phyloP scores from a whole-genome alignment of 169 alveolate genomes.

The Perkinsus marinus region DNA sequence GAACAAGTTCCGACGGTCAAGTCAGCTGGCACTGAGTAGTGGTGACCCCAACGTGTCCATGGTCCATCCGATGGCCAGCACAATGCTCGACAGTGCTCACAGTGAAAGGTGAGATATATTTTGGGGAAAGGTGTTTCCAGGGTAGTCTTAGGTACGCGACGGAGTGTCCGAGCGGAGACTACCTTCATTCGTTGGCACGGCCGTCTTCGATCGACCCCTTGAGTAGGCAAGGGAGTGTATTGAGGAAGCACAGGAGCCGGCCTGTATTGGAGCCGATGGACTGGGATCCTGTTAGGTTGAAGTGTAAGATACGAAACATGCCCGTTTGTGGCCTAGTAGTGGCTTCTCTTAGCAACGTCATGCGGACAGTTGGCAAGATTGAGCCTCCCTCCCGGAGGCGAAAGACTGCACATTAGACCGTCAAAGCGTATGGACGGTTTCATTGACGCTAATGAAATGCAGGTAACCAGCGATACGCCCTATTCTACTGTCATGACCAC shows the following conservation, averaged over 20 bases:
- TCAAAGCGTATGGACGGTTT: not conserved
- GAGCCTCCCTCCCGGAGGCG: not conserved
- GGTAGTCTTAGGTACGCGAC: not conserved
- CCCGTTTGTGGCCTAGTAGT: not conserved
- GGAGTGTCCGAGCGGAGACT: not conserved
- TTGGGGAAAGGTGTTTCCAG: not conserved
- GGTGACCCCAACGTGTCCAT: not conserved
- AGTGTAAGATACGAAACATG: not conserved
- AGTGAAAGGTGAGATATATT: not conserved
- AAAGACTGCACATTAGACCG: not conserved
- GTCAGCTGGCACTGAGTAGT: not conserved
- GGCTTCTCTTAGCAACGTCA: not conserved
- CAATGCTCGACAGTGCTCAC: not conserved
- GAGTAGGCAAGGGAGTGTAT: not conserved
- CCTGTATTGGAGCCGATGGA: not conserved
- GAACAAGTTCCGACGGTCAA: not conserved
- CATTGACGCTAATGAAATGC: not conserved
- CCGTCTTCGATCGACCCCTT: not conserved
- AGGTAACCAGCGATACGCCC: not conserved
- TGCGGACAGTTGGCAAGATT: not conserved
- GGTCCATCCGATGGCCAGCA: not conserved
- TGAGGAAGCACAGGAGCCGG: not conserved
- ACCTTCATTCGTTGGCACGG: not conserved
- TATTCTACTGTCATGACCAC: not conserved
- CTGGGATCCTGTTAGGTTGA: not conserved